phyloP scores from a whole-genome alignment of 176 grass and related monocot species.

The Eragrostis nindensis region DNA sequence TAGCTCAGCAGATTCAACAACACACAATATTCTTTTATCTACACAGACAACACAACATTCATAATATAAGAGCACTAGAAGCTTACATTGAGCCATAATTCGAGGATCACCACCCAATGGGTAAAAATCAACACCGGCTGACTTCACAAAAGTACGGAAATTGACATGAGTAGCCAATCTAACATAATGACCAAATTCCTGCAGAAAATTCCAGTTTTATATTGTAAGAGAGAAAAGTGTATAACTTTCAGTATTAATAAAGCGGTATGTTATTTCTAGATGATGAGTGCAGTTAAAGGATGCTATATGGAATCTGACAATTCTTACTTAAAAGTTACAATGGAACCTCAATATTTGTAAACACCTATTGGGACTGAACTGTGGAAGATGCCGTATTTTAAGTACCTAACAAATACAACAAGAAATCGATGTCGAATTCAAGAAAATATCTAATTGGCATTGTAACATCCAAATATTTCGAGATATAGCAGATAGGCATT shows the following conservation, averaged over 20 bases:
- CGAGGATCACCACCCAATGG: conserved; percentile 94
- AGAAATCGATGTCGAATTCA: not conserved
- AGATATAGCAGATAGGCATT: not conserved
- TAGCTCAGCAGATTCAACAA: conserved; percentile 4
- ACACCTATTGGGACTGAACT: conserved; percentile 23
- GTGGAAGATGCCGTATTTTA: conserved; percentile 22
- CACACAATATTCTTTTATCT: conserved; percentile 9
- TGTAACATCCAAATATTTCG: conserved; percentile 29
- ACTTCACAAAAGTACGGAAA: conserved; percentile 90
- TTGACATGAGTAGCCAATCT: conserved; percentile 97
- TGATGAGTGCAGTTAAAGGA: not conserved
- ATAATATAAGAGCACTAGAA: conserved; percentile 42
- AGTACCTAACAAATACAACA: not conserved
- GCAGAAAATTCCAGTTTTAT: conserved; percentile 38
- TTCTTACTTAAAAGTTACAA: conserved; percentile 1
- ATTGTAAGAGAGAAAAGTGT: not conserved
- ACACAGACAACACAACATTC: conserved; percentile 16
- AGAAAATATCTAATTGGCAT: conserved; percentile 1
- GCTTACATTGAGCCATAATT: conserved; percentile 89
- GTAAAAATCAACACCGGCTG: conserved; percentile 90
- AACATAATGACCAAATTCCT: conserved; percentile 98
- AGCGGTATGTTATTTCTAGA: too few relatives aligned
- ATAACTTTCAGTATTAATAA: conserved; percentile 6
- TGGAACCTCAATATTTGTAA: conserved; percentile 14
- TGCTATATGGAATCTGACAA: conserved; percentile 16